Evolutionary conservation across 2,329 filamentous ascomycete species (phyloP), one percentile per base, ranked within the genome.

Genomic region (Colletotrichum sp.): DNA sequence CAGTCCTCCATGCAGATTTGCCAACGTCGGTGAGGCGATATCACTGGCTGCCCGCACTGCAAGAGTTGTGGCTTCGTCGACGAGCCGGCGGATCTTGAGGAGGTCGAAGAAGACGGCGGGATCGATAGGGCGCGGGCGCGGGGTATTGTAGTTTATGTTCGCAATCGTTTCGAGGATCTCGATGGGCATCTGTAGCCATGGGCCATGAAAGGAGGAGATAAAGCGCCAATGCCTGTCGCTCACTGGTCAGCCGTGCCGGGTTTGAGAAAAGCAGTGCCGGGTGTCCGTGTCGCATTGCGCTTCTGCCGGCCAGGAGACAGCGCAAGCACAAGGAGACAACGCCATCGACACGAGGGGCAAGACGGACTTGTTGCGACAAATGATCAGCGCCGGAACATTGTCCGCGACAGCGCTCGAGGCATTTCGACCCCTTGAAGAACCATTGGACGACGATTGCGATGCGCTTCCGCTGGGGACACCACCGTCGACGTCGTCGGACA

Each of bases 41-140:
- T 94, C 94, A 81, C 92, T 95, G 55, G 93, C 93, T 65, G 95
- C 95, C 76, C 94, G 92, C 77, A 96, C 94, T 69, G 94, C 92
- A 63, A 96, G 90, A 79, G 93, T 92, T 8, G 94, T 94, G 25
- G 95, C 95, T 82, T 96, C 94, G 79, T 97, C 95, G 70, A 97
- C 93, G 39, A 94, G 90, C 65, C 92, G 91, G 77, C 95, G 92
- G 82, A 98, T 95, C 87, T 96, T 96, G 83, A 96, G 90, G 63
- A 97, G 87, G 84, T 98, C 95, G 86, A 94, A 97, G 86, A 97
- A 94, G 78, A 95, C 92, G 77, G 93, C 93, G 13, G 94, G 93
- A 83, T 97, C 94, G 82, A 97, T 92, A 64, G 95, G 93, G 74
- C 91, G 93, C 12, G 95, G 95, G 32, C 93, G 91, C 19, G 93